These are phyloP conservation scores for Diaporthe amygdali DNA, from an alignment of 2,329 filamentous ascomycete genomes.

Conservation along the genomic window DNA sequence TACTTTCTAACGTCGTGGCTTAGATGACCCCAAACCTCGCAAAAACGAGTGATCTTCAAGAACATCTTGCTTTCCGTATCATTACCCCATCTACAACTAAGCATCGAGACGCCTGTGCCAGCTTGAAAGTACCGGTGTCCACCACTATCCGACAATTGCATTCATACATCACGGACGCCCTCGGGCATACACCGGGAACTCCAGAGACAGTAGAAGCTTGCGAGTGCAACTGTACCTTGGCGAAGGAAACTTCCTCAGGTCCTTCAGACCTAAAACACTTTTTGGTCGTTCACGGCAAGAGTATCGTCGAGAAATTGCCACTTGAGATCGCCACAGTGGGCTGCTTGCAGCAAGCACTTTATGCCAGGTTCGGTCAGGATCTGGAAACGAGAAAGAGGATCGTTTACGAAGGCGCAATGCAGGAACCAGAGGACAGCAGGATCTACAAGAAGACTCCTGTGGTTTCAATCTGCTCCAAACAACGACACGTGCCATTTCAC, in stretches of 20 bases:
- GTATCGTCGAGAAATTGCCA: neutral
- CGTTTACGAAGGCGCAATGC: neutral
- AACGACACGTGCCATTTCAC: neutral
- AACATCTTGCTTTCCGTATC: neutral
- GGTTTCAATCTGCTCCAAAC: slow-evolving; percentile 10
- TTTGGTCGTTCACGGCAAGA: slow-evolving; percentile 7
- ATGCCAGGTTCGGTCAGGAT: neutral
- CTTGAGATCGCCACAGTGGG: neutral
- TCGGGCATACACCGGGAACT: neutral
- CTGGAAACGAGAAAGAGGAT: neutral
- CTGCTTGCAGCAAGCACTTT: neutral
- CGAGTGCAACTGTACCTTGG: slow-evolving; percentile 13
- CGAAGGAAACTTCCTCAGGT: neutral
- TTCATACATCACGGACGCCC: neutral
- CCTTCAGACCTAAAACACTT: neutral
- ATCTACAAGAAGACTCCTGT: neutral
- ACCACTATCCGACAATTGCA: neutral
- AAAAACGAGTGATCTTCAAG: neutral
- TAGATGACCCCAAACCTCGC: neutral
- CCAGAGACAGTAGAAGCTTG: neutral
- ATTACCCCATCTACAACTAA: neutral
- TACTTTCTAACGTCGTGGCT: neutral
- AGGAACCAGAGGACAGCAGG: neutral
- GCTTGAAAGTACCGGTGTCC: neutral
- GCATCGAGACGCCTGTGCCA: neutral